Percentiles rank a stretch among this genome's conserved stretches.
These are phyloP conservation scores for Epithele typhae DNA, from an alignment of 768 basidiomycete genomes.

Conservation along the genomic window DNA sequence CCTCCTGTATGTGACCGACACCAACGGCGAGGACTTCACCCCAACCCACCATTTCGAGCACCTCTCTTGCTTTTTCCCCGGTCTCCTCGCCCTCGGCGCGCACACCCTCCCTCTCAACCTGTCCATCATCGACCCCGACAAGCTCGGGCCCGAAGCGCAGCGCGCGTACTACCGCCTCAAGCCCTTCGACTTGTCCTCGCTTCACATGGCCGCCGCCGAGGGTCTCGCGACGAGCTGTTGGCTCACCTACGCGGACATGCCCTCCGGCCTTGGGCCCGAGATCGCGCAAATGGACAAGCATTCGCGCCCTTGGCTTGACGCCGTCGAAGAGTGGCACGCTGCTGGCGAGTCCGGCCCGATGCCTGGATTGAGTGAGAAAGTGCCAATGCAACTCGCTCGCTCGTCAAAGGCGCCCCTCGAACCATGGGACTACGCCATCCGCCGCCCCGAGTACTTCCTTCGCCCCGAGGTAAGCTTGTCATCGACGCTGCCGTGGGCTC, in stretches of 20 bases:
- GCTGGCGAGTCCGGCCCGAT: slow-evolving; percentile 32
- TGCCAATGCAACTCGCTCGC: slow-evolving; percentile 33
- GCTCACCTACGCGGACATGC: slow-evolving; percentile 66
- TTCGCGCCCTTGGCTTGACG: slow-evolving; percentile 42
- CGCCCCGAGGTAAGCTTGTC: slow-evolving; percentile 61
- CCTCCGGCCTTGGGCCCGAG: slow-evolving; percentile 66
- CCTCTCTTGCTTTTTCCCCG: slow-evolving; percentile 74
- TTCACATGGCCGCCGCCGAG: slow-evolving; percentile 73
- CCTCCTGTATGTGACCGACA: slow-evolving; percentile 67
- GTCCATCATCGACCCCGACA: slow-evolving; percentile 41
- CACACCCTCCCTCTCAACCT: slow-evolving; percentile 50
- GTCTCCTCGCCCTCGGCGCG: slow-evolving; percentile 67
- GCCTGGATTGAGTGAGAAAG: slow-evolving; percentile 48
- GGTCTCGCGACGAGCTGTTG: slow-evolving; percentile 72
- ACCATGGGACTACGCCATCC: slow-evolving; percentile 48
- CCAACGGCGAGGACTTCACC: slow-evolving; percentile 23
- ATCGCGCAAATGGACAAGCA: slow-evolving; percentile 35
- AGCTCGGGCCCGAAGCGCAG: slow-evolving; percentile 28
- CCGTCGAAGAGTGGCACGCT: slow-evolving; percentile 42
- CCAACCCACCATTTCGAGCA: slow-evolving; percentile 62
- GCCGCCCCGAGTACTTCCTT: slow-evolving; percentile 47
- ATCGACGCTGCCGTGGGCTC: neutral
- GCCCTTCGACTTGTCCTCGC: slow-evolving; percentile 49
- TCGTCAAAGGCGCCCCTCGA: neutral
- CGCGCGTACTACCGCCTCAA: slow-evolving; percentile 33